A percentile compares a stretch with the other conserved stretches of the same genome.
These are phyloP conservation scores for Globisporangium okanoganense DNA, from an alignment of 352 stramenopile genomes.

Conservation along the genomic window DNA sequence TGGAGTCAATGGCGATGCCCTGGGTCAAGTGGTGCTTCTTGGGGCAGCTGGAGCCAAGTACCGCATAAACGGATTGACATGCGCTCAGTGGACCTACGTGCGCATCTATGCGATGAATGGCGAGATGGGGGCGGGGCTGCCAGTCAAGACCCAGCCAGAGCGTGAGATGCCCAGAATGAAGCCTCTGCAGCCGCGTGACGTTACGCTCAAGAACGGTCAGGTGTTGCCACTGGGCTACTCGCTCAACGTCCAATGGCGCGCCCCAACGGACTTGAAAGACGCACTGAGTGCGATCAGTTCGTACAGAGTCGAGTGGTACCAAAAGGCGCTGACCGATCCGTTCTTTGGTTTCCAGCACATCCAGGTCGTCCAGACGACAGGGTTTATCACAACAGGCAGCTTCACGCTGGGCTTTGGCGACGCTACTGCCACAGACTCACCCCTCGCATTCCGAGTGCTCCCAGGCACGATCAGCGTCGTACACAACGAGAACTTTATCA, in stretches of 20 bases:
- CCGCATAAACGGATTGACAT: constrained; percentile 47
- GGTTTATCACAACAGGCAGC: constrained; percentile 38
- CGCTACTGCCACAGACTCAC: not conserved
- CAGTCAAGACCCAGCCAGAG: constrained; percentile 37
- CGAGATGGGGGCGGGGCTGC: constrained; percentile 37
- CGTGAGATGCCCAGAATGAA: constrained; percentile 71
- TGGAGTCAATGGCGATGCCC: constrained; percentile 44
- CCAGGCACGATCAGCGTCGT: constrained; percentile 57
- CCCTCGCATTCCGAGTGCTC: constrained; percentile 27
- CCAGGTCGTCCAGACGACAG: constrained; percentile 51
- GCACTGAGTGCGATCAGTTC: constrained; percentile 12
- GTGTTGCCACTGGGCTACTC: constrained; percentile 33
- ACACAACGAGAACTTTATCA: constrained; percentile 48
- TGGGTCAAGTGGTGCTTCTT: constrained; percentile 33
- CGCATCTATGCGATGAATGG: constrained; percentile 71
- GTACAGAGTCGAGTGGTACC: constrained; percentile 77
- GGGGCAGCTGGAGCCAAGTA: constrained; percentile 27
- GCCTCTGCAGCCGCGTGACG: constrained; percentile 26
- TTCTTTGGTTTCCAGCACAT: constrained; percentile 56
- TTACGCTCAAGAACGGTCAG: constrained; percentile 38
- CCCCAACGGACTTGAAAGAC: constrained; percentile 21
- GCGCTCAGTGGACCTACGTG: constrained; percentile 49
- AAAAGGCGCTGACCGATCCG: constrained; percentile 40
- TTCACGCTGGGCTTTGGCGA: constrained; percentile 70
- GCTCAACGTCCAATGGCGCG: constrained; percentile 52